Conservation (phyloP, 1,139 yeast species). For the Candida buenavistaensis region DNA sequence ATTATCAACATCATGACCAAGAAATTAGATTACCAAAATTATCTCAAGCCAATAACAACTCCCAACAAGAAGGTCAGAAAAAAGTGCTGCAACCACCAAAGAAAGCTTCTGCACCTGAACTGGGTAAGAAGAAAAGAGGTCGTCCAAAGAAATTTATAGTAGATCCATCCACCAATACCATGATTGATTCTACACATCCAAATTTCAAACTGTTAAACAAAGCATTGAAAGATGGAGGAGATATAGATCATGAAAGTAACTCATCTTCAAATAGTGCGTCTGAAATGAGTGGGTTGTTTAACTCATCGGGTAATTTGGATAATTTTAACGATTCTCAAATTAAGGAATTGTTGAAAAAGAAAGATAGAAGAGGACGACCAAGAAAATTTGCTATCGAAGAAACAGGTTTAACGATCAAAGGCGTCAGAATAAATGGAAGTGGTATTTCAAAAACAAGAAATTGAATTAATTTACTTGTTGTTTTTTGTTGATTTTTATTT, state of each 20-base stretch:
- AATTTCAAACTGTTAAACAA: constrained; percentile 43
- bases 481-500: constrained; percentile 2
- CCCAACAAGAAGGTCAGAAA: constrained; percentile 13
- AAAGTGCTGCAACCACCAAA: constrained; percentile 14
- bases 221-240: constrained; percentile 28
- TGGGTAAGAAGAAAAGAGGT: constrained; percentile 41
- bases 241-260: constrained; percentile 5
- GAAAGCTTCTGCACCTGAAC: constrained; percentile 5
- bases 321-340: constrained; percentile 40
- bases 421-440: constrained; percentile 44
- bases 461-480: background rate
- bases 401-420: constrained; percentile 49
- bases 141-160: constrained; percentile 45
- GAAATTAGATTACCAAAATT: constrained; percentile 16
- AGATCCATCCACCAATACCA: constrained; percentile 43
- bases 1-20: constrained; percentile 10
- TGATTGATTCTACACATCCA: constrained; percentile 46
- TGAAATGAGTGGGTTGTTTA: constrained; percentile 17
- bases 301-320: constrained; percentile 31
- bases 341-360: constrained; percentile 38
- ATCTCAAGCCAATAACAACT: constrained; percentile 14
- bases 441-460: constrained; percentile 11
- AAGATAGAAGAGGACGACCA: constrained; percentile 52
- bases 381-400: constrained; percentile 52
- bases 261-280: constrained; percentile 1